Base-by-base conservation (phyloP, 352 stramenopile genomes). In the Phytophthora sp. region DNA sequence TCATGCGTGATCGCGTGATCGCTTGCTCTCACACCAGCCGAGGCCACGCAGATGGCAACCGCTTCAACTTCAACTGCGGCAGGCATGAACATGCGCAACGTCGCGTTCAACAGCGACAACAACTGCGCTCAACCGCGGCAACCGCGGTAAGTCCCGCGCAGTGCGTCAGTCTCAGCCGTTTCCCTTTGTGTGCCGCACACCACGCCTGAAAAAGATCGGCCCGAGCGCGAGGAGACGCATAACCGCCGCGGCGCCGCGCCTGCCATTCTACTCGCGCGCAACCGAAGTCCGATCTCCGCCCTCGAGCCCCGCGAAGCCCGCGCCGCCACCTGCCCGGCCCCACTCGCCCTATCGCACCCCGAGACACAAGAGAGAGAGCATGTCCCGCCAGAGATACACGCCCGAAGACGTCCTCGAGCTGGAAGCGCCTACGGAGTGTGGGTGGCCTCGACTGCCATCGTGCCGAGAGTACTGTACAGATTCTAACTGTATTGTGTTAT, bases 381-480 rank as follows among this genome's bases (percentile, higher is more conserved):
- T 90, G 83, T 76, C 79, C 31, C 76, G 77, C 17, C 79, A 92
- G 72, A 76, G 80, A 82, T 92, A 87, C 74, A 95, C 87, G 20
- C 87, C 87, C 37, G 82, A 95, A 11, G 87, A 95, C 49, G 82
- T 95, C 18, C 77, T 95, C 10, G 82, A 93, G 45, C 71, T 95
- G 9, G 79, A 93, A 63, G 77, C 84, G 11, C 87, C 87, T 6
- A 92, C 87, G 0, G 84, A 93, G 7, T 66, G 86, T 95, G 55
- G 38, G 84, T 74, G 5, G 24, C 38, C 17, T 39, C 1, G 2
- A 37, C n/a, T 23, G 23, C 12, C 15, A 18, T 11, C 11, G 0
- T 34, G 30, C 3, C 27, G 38, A 51, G 23, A 43, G 27, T 32
- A n/a, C 17, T 35, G 15, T 43, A 24, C 43, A 45, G n/a, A 52